Percentiles rank a stretch among this genome's conserved stretches.
Conservation (phyloP, 2,329 filamentous ascomycete genomes). For the Exophiala mesophila region DNA sequence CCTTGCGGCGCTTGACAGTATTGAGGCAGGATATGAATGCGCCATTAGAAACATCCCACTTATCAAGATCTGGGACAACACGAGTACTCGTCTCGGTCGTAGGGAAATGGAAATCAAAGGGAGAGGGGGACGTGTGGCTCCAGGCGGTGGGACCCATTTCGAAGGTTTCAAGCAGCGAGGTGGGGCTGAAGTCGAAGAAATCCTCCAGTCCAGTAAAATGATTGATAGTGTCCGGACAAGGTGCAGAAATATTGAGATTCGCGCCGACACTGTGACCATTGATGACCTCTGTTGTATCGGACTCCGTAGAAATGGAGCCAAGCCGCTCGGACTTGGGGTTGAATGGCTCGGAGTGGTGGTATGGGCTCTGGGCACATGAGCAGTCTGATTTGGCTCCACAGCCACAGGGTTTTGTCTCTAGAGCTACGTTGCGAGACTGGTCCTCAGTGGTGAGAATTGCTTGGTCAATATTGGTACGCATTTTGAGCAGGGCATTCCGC, state of each 20-base stretch:
- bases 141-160: conserved; percentile 10
- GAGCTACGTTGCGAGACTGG: neutral
- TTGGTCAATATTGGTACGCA: conserved; percentile 14
- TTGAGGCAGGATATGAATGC: conserved; percentile 19
- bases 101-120: conserved; percentile 18
- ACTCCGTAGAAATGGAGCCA: neutral
- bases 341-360: neutral
- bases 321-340: neutral
- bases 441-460: conserved; percentile 10
- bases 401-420: neutral
- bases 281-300: conserved; percentile 1
- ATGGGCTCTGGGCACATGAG: neutral
- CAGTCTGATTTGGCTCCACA: neutral
- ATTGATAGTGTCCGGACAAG: neutral
- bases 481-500: conserved; percentile 16
- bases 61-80: conserved; percentile 21
- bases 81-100: conserved; percentile 3
- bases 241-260: neutral
- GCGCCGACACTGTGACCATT: neutral
- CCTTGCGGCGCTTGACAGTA: conserved; percentile 10
- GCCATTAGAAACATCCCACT: conserved; percentile 25
- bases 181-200: conserved; percentile 18
- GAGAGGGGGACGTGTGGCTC: conserved; percentile 14
- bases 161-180: conserved; percentile 17
- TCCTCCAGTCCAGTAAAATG: conserved; percentile 10